Percentiles rank a stretch among this genome's conserved stretches.
phyloP scores from a whole-genome alignment of 768 basidiomycete species.

The Leccinum uliginosum region DNA sequence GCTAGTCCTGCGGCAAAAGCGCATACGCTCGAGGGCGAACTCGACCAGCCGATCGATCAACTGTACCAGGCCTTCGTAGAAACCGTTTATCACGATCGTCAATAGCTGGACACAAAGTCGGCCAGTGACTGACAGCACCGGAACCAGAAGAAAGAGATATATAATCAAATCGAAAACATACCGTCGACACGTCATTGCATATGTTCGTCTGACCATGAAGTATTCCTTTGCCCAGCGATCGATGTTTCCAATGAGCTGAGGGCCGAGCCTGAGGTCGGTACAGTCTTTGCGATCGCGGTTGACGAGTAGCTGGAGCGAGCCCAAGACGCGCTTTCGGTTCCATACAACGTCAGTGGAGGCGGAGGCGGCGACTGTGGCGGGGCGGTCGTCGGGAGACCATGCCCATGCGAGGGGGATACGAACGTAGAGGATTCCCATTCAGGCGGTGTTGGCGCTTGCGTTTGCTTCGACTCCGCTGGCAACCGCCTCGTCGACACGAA shows the following conservation, averaged over 20 bases:
- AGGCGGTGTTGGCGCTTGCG: not conserved
- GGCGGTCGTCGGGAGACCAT: not conserved
- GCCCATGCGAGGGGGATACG: not conserved
- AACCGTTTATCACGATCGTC: constrained; percentile 28
- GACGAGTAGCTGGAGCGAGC: constrained; percentile 25
- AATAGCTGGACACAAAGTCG: constrained; percentile 16
- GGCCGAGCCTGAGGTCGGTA: constrained; percentile 20
- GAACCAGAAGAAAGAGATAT: not conserved
- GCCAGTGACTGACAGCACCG: not conserved
- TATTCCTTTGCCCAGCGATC: constrained; percentile 26
- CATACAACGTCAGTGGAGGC: constrained; percentile 6
- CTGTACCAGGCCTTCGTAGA: constrained; percentile 29
- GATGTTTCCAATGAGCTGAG: constrained; percentile 29
- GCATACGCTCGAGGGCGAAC: constrained; percentile 24
- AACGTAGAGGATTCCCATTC: constrained; percentile 8
- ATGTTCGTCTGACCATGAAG: constrained; percentile 15
- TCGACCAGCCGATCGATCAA: constrained; percentile 24
- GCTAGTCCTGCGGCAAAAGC: constrained; percentile 8
- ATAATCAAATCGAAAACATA: constrained; percentile 7
- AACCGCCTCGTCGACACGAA: constrained; percentile 48
- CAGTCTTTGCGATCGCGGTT: constrained; percentile 19
- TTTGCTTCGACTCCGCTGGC: constrained; percentile 13
- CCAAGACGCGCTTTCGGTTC: constrained; percentile 18
- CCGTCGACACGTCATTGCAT: constrained; percentile 18
- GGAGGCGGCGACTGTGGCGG: not conserved